A percentile compares a stretch with the other conserved stretches of the same genome.
These are phyloP conservation scores for Cucumis cinereus DNA, from an alignment of 306 rosid species.

Conservation along the genomic window DNA sequence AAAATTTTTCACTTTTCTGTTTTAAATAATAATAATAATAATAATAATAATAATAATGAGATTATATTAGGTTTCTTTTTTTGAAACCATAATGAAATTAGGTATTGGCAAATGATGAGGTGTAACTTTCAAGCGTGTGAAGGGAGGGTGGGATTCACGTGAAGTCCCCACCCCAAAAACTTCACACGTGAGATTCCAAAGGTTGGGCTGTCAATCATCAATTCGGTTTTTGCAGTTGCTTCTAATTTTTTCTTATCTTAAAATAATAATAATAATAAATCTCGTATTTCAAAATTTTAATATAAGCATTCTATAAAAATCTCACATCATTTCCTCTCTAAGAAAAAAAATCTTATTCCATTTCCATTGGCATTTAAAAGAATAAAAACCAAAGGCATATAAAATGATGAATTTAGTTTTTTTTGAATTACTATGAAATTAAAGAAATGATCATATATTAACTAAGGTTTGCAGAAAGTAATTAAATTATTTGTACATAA, in stretches of 20 bases:
- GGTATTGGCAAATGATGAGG: slow-evolving; percentile 12
- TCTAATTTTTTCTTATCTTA: neutral
- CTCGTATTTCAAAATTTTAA: neutral
- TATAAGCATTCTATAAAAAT: neutral
- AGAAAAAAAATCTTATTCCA: neutral
- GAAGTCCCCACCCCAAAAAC: slow-evolving; percentile 13
- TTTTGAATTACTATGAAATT: no score
- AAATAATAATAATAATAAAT: neutral
- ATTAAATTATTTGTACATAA: no score
- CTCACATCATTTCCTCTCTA: neutral
- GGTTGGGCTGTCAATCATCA: slow-evolving; percentile 52
- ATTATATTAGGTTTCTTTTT: no score
- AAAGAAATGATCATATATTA: no score
- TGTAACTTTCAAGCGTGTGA: slow-evolving; percentile 40
- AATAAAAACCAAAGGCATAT: neutral
- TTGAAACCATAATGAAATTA: neutral
- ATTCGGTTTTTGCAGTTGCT: slow-evolving; percentile 35
- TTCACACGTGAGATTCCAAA: slow-evolving; percentile 11
- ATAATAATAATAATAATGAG: neutral
- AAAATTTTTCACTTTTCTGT: neutral
- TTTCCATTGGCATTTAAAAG: neutral
- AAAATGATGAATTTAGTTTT: no score
- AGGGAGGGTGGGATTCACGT: slow-evolving; percentile 60
- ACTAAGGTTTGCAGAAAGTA: no score
- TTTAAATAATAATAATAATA: neutral